Evolutionary conservation across 1,284 basidiomycete genomes (phyloP).

Genomic region (Sporisorium exsertum): DNA sequence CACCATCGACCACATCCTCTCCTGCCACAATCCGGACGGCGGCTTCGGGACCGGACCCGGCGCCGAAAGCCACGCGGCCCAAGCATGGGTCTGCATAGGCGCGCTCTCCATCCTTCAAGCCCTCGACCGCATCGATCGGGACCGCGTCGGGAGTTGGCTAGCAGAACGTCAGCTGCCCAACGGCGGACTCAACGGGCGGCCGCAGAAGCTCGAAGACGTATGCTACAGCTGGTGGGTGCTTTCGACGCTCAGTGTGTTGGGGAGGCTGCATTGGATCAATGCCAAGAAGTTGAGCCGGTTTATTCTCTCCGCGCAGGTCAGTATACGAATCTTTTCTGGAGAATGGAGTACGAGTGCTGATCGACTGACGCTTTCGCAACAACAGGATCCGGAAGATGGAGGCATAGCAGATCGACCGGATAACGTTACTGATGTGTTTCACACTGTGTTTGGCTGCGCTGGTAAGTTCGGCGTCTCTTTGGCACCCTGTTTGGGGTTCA

Average conservation of each 20-base stretch:
- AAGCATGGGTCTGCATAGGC: conserved; percentile 91
- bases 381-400: conserved; percentile 87
- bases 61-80: conserved; percentile 90
- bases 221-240: conserved; percentile 99
- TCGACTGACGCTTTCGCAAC: neutral
- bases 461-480: conserved; percentile 73
- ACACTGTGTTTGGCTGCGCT: conserved; percentile 91
- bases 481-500: no score
- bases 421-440: conserved; percentile 94
- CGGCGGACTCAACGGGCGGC: conserved; percentile 93
- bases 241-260: conserved; percentile 85
- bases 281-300: conserved; percentile 81
- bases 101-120: conserved; percentile 86
- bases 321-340: conserved; percentile 39
- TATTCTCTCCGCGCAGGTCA: conserved; percentile 87
- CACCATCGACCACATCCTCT: conserved; percentile 79
- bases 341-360: neutral
- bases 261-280: conserved; percentile 90
- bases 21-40: conserved; percentile 93
- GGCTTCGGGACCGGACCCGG: conserved; percentile 87
- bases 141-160: conserved; percentile 87
- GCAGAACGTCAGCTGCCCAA: conserved; percentile 90
- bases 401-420: conserved; percentile 95
- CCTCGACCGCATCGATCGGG: conserved; percentile 73
- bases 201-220: conserved; percentile 97